Evolutionary conservation across 495 filamentous ascomycete genomes (phyloP).

Genomic region (Letharia columbiana): DNA sequence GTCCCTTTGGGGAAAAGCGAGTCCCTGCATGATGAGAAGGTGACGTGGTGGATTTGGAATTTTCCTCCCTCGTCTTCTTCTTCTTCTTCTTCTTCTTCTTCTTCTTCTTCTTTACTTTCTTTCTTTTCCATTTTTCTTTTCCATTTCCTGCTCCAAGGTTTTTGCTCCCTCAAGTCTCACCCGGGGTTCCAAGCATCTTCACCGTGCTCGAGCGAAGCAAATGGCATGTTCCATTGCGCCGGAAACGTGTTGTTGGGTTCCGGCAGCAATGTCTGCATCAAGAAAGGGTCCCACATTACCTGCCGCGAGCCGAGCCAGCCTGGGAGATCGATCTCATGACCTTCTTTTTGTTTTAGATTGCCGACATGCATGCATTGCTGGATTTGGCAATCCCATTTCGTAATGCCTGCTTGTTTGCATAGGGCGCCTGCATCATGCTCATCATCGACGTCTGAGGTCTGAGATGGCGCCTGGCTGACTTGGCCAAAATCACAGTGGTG

Average conservation of each 20-base stretch:
- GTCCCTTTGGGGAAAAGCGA: not conserved
- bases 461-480: too few species aligned
- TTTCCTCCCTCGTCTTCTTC: not conserved
- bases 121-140: not conserved
- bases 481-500: not conserved
- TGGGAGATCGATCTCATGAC: not conserved
- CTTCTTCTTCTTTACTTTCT: not conserved
- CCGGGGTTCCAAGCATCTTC: not conserved
- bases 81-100: not conserved
- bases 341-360: not conserved
- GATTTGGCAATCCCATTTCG: not conserved
- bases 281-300: not conserved
- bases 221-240: not conserved
- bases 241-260: not conserved
- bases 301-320: conserved; percentile 6
- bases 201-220: not conserved
- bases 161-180: not conserved
- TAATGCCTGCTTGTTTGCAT: not conserved
- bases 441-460: too few species aligned
- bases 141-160: not conserved
- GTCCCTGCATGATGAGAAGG: not conserved
- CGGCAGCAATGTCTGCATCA: not conserved
- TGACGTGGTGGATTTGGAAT: not conserved
- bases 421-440: not conserved
- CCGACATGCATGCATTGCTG: conserved; percentile 2